Conservation (phyloP, 83 land plant species). For the Thuja plicata region DNA sequence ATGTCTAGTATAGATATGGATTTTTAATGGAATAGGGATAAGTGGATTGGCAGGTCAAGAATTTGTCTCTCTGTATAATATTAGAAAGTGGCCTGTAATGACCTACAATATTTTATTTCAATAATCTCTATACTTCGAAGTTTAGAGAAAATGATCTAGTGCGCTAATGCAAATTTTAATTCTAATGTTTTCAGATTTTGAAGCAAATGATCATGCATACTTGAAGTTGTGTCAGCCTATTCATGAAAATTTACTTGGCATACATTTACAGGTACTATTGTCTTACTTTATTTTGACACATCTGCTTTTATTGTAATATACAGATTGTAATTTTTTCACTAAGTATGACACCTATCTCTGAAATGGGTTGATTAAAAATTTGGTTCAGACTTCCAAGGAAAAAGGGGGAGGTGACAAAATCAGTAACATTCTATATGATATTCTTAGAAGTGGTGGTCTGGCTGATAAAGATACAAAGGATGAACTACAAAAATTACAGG, state of each 20-base stretch:
- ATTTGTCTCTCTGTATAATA: background rate
- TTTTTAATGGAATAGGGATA: background rate
- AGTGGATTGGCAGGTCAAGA: background rate
- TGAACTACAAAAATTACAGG: slow-evolving; percentile 27
- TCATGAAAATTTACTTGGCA: slow-evolving; percentile 7
- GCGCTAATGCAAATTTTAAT: background rate
- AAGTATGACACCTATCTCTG: background rate
- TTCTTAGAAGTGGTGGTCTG: slow-evolving; percentile 43
- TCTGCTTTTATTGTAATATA: background rate
- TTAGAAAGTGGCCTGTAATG: background rate
- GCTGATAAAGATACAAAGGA: slow-evolving; percentile 34
- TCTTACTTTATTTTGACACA: background rate
- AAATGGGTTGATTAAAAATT: background rate
- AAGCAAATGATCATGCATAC: slow-evolving; percentile 3
- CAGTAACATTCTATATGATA: slow-evolving; percentile 31
- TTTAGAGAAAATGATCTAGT: background rate
- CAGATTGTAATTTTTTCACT: background rate
- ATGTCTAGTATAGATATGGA: background rate
- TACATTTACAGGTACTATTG: background rate
- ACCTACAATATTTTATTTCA: background rate
- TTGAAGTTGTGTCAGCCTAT: background rate
- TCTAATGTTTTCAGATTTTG: background rate
- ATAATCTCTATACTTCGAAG: background rate
- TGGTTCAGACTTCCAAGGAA: background rate
- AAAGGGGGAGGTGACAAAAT: slow-evolving; percentile 26